Evolutionary conservation across 2,329 filamentous ascomycete genomes (phyloP).

Genomic region (Oidium heveae): DNA sequence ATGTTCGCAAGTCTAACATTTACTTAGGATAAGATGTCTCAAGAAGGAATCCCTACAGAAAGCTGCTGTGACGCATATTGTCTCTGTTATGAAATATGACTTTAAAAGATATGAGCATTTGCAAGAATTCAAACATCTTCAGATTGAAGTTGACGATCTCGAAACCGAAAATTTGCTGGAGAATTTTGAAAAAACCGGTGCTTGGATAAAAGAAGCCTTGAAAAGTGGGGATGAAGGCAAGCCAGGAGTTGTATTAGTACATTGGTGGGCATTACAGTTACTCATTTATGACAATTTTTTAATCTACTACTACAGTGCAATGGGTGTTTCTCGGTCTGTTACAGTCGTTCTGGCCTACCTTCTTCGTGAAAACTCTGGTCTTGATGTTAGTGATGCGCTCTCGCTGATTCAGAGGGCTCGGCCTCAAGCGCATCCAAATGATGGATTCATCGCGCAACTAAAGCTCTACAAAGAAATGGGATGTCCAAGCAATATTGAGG

Average conservation of each 20-base stretch:
- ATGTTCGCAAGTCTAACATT: constrained; percentile 10
- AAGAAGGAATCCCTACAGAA: constrained; percentile 43
- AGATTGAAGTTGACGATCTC: constrained; percentile 72
- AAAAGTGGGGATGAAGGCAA: constrained; percentile 22
- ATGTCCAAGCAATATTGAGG: constrained; percentile 42
- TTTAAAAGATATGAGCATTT: constrained; percentile 27
- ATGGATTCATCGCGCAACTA: constrained; percentile 76
- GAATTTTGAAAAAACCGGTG: constrained; percentile 52
- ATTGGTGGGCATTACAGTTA: constrained; percentile 29
- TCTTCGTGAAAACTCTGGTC: constrained; percentile 37
- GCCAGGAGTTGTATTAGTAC: constrained; percentile 36
- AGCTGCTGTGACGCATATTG: constrained; percentile 62
- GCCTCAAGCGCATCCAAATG: constrained; percentile 66
- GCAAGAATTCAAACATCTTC: constrained; percentile 42
- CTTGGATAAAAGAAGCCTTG: constrained; percentile 62
- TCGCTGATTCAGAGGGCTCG: constrained; percentile 42
- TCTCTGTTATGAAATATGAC: constrained; percentile 55
- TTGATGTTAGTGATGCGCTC: constrained; percentile 29
- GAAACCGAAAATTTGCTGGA: constrained; percentile 70
- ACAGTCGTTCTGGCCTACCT: constrained; percentile 66
- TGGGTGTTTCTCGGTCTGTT: constrained; percentile 86
- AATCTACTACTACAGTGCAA: constrained; percentile 36
- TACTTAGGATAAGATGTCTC: constrained; percentile 48
- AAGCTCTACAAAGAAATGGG: constrained; percentile 72
- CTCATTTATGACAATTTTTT: not conserved